Evolutionary conservation across 2,329 filamentous ascomycete genomes (phyloP).

Genomic region (Pseudogymnoascus pannorum): DNA sequence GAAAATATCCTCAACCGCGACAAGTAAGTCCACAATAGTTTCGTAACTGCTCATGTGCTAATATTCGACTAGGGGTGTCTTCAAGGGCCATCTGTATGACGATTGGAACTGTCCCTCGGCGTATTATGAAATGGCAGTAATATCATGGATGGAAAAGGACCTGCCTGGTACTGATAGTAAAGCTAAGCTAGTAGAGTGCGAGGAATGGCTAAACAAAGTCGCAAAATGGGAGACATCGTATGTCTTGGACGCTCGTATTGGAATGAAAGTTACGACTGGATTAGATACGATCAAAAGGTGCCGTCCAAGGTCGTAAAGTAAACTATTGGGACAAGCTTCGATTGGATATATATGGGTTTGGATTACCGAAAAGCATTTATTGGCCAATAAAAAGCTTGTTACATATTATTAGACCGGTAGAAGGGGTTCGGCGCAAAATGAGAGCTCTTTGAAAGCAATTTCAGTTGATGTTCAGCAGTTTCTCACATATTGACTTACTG

Average conservation of each 20-base stretch:
- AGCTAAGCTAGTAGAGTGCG: constrained; percentile 51
- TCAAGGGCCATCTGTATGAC: constrained; percentile 56
- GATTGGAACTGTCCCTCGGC: constrained; percentile 68
- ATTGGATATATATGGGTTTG: neutral
- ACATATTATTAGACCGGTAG: neutral
- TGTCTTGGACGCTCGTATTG: constrained; percentile 66
- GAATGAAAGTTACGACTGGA: constrained; percentile 64
- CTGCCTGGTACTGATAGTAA: constrained; percentile 27
- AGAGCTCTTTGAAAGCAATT: neutral
- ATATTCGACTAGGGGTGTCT: constrained; percentile 22
- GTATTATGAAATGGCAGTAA: constrained; percentile 79
- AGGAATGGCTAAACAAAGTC: constrained; percentile 57
- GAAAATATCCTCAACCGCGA: constrained; percentile 58
- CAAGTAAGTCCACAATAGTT: constrained; percentile 36
- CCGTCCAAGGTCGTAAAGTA: constrained; percentile 9
- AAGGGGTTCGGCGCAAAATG: neutral
- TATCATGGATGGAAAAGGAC: constrained; percentile 63
- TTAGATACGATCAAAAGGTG: constrained; percentile 49
- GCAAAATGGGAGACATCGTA: constrained; percentile 66
- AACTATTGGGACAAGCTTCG: neutral
- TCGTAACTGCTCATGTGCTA: neutral
- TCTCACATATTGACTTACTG: neutral
- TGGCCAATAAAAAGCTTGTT: neutral
- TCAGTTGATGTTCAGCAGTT: neutral
- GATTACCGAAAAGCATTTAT: constrained; percentile 7